phyloP scores from a whole-genome alignment of 1,284 basidiomycete genomes.

The Pholiota adiposa region DNA sequence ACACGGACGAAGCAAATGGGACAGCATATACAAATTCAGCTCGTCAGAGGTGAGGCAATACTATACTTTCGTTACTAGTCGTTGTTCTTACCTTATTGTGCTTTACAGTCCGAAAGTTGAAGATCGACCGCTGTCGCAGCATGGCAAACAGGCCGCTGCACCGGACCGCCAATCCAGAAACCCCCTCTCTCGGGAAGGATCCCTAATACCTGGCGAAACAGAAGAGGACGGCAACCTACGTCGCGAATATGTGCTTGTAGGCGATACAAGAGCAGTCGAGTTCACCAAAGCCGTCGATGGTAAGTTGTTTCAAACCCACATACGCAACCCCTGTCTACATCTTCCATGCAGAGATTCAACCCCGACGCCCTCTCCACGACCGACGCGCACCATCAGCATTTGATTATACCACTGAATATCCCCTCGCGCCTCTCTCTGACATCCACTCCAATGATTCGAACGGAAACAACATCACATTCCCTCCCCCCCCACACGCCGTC shows the following conservation, averaged over 20 bases:
- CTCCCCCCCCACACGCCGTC: slow-evolving; percentile 61
- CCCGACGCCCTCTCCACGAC: slow-evolving; percentile 61
- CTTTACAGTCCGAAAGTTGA: slow-evolving; percentile 6
- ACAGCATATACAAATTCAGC: slow-evolving; percentile 20
- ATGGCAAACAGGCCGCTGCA: slow-evolving; percentile 3
- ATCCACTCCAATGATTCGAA: slow-evolving; percentile 28
- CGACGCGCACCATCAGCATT: slow-evolving; percentile 51
- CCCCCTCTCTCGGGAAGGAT: slow-evolving; percentile 62
- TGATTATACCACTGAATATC: slow-evolving; percentile 37
- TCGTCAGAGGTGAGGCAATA: slow-evolving; percentile 26
- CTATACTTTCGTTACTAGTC: neutral
- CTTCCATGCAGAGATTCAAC: slow-evolving; percentile 62
- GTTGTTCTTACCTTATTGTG: neutral
- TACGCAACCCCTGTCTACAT: slow-evolving; percentile 2
- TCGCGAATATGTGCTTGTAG: slow-evolving; percentile 80
- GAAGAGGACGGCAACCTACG: slow-evolving; percentile 78
- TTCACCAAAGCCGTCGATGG: slow-evolving; percentile 81
- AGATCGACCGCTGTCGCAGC: slow-evolving; percentile 1
- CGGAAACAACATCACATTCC: slow-evolving; percentile 57
- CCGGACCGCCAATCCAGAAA: slow-evolving; percentile 25
- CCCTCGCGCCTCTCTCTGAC: slow-evolving; percentile 7
- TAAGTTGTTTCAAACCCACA: slow-evolving; percentile 32
- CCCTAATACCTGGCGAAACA: slow-evolving; percentile 78
- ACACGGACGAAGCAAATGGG: slow-evolving; percentile 28
- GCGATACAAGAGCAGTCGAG: slow-evolving; percentile 74